phyloP scores from a whole-genome alignment of 257 asterid genomes.

The Echium plantagineum region DNA sequence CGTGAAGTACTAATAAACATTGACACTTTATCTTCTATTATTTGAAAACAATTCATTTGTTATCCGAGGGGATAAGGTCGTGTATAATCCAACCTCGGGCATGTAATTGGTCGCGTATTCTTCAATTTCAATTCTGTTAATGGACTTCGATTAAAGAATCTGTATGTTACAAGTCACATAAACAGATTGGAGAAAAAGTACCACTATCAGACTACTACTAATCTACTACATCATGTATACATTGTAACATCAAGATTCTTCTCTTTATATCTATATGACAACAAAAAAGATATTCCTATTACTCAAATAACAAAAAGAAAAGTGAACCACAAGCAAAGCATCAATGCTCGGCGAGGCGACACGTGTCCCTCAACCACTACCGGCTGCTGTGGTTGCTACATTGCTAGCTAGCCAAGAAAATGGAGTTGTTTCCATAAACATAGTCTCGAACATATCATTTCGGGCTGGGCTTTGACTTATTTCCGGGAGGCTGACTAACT shows the following conservation, averaged over 20 bases:
- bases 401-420: constrained; percentile 46
- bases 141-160: constrained; percentile 17
- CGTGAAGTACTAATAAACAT: too few species aligned
- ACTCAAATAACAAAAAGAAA: constrained; percentile 20
- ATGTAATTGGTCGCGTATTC: too few species aligned
- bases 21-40: too few species aligned
- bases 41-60: too few species aligned
- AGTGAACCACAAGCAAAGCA: constrained; percentile 60
- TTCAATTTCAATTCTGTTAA: too few species aligned
- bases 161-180: constrained; percentile 18
- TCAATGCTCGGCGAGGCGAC: constrained; percentile 15
- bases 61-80: too few species aligned
- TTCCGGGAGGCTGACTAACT: constrained; percentile 25
- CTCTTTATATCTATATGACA: constrained; percentile 20
- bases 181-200: constrained; percentile 6
- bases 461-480: constrained; percentile 7
- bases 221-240: constrained; percentile 4
- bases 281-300: constrained; percentile 33
- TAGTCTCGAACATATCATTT: constrained; percentile 19
- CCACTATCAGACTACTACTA: background rate
- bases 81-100: too few species aligned
- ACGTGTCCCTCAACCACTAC: constrained; percentile 40
- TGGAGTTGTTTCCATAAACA: constrained; percentile 22
- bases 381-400: constrained; percentile 45
- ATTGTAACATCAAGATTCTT: constrained; percentile 41